Evolutionary conservation across 2,329 filamentous ascomycete genomes (phyloP).

Genomic region (Sporothrix mexicana): DNA sequence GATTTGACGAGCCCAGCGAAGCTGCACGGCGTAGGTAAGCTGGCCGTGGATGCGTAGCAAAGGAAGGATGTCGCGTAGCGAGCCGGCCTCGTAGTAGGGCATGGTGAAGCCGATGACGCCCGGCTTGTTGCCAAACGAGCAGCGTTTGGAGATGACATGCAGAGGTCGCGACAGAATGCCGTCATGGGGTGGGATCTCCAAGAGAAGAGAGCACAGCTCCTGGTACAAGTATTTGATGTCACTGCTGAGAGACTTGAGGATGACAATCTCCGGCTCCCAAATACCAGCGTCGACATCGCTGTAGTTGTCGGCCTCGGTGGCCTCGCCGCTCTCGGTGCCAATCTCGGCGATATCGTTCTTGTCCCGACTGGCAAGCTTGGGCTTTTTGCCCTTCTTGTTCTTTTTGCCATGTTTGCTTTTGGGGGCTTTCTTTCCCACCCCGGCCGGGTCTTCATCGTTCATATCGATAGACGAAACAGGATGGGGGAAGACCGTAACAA

Average conservation of each 20-base stretch:
- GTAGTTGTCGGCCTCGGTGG: no score
- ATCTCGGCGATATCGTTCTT: background rate
- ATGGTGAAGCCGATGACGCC: slow-evolving; percentile 64
- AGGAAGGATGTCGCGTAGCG: slow-evolving; percentile 61
- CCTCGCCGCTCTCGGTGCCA: no score
- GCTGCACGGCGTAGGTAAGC: slow-evolving; percentile 52
- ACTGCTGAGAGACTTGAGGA: slow-evolving; percentile 65
- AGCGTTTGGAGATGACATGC: slow-evolving; percentile 62
- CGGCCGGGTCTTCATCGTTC: background rate
- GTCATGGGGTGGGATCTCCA: slow-evolving; percentile 55
- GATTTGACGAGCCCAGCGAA: slow-evolving; percentile 61
- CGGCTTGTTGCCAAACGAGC: slow-evolving; percentile 61
- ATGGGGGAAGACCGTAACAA: slow-evolving; percentile 51
- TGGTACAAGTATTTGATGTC: slow-evolving; percentile 66
- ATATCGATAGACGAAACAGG: background rate
- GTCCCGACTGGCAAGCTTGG: background rate
- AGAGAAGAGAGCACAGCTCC: slow-evolving; percentile 62
- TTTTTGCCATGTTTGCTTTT: background rate
- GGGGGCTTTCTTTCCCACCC: background rate
- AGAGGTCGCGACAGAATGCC: slow-evolving; percentile 59
- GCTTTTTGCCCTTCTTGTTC: background rate
- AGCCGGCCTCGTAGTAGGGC: slow-evolving; percentile 59
- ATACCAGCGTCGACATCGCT: background rate
- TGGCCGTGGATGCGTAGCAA: slow-evolving; percentile 54
- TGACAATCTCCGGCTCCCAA: slow-evolving; percentile 46